Evolutionary conservation across 345 rosid genomes (phyloP).

Genomic region (Aethionema arabicum): DNA sequence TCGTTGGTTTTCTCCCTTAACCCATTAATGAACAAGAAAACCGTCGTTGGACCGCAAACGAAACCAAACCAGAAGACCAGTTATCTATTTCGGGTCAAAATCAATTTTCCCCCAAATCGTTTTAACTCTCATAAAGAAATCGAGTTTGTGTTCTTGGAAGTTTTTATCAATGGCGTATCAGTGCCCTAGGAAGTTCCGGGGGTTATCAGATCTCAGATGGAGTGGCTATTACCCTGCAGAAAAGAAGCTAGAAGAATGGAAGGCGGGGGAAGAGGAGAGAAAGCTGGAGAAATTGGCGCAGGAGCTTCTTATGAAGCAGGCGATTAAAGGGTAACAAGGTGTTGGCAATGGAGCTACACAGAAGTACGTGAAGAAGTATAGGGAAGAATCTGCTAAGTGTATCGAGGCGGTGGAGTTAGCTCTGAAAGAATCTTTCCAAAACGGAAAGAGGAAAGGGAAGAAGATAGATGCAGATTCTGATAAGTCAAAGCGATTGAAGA

Average conservation of each 20-base stretch:
- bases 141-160: not conserved
- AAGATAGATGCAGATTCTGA: no score
- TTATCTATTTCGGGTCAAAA: no score
- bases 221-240: conserved; percentile 56
- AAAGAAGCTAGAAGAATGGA: conserved; percentile 95
- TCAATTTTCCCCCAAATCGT: no score
- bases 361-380: conserved; percentile 69
- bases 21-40: no score
- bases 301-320: conserved; percentile 74
- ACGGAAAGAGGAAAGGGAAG: no score
- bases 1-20: no score
- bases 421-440: no score
- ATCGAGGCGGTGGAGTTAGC: no score
- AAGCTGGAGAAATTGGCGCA: conserved; percentile 76
- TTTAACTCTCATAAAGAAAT: no score
- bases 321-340: conserved; percentile 70
- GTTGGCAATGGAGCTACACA: conserved; percentile 67
- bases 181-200: conserved; percentile 40
- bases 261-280: conserved; percentile 79
- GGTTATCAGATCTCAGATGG: conserved; percentile 58
- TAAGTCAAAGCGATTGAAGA: no score
- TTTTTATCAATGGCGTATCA: conserved; percentile 44
- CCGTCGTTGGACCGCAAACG: no score
- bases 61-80: no score
- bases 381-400: conserved; percentile 75